Base-by-base conservation (phyloP, 306 rosid genomes). In the Cucurbita pepo region DNA sequence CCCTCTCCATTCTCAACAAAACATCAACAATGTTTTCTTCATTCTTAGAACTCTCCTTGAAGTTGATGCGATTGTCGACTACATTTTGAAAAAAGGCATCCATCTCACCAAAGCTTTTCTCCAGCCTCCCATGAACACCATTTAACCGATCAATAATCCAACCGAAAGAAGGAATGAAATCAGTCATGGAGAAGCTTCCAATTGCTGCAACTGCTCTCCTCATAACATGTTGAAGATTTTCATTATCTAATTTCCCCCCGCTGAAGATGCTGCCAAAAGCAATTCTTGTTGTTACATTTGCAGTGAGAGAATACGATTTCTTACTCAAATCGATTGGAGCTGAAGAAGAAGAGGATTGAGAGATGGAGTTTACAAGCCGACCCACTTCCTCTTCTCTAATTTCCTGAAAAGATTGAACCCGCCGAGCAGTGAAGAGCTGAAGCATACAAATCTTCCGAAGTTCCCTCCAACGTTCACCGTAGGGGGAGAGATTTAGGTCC, bases 201-300 rank as follows among this genome's bases (percentile, higher is more conserved):
- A 21, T 21, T 21, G 22, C 22, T 21, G 22, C 22, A 21, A 21
- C 22, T 21, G 45, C 9, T 43, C 45, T 43, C 2, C 45, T 10
- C 1, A 43, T 43, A 43, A 21, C 22, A 21, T 53, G 55, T 37
- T 25, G 60, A 52, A 87, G 63, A n/a, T 30, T 69, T 6, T 56
- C 76, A 8, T 15, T 56, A 10, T 80, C 69, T 47, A 22, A 48
- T 4, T 54, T 69, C 4, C 48, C 48, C 11, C 76, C 73, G 6
- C 34, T 11, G 6, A 61, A 64, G 38, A 66, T 83, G 44, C 45
- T 75, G 21, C 96, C 88, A 7, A 80, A 85, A 57, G 87, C 89
- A 34, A 85, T 72, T 51, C 83, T 71, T 5, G 36, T 10, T 9
- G 9, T 65, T 5, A 65, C 19, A 18, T 21, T 43, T 0, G 53